Base-by-base conservation (phyloP, 371 early-diverging fungal species). In the Rhizopus microsporus region DNA sequence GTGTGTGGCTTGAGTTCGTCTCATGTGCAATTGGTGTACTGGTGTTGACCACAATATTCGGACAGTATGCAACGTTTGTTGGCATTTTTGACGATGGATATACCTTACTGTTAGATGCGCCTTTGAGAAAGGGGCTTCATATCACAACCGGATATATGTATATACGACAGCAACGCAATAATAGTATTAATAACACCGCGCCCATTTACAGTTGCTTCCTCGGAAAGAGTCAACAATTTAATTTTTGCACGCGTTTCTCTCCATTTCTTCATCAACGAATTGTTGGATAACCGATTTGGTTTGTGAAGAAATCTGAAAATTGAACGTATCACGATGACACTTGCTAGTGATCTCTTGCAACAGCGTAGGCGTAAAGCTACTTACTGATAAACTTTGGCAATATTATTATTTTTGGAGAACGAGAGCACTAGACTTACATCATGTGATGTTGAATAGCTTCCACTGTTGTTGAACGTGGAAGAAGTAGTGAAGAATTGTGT, bases 61-160 rank as follows among this genome's bases (percentile, higher is more conserved):
- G 23, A 23, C 23, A 23, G 2, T 23, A 2, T 23, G 23, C 23
- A 23, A 23, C 23, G 0, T 23, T 23, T 23, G 23, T 23, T 23
- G 23, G 23, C 23, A 23, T 23, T 23, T 23, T 23, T 23, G 23
- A 23, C 2, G 23, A 23, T 23, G 23, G 23, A 23, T 23, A 23
- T 23, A 23, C 2, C 23, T 23, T 23, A 23, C 23, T 23, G 23
- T 23, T 23, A 23, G 23, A 23, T 23, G 23, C 2, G 23, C 23
- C 23, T 23, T 2, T 23, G 23, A 23, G 61, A 66, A 40, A 66
- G 45, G 39, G 51, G 55, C 38, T 61, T 61, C 58, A 58, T 66
- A 35, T 55, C 47, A 54, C 56, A 66, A 51, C 58, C 59, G 49
- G 57, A 66, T 46, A 58, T 52, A 54, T 60, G 55, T 51, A 58